Evolutionary conservation across 2,329 filamentous ascomycete species (phyloP), one percentile per base, ranked within the genome.

Genomic region (Fusarium xylarioides): DNA sequence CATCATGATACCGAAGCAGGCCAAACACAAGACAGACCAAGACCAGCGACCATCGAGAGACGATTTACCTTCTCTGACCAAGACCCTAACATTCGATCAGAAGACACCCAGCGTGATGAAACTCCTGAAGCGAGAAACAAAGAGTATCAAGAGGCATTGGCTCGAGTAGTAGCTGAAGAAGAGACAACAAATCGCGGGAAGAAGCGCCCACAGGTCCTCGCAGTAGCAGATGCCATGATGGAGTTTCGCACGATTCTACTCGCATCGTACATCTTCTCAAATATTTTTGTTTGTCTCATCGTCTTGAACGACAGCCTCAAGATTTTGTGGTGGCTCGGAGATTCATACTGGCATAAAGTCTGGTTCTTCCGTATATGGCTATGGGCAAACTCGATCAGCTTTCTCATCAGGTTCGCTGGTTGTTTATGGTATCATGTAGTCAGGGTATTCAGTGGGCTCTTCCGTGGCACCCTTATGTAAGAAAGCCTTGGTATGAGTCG

Each of bases 191-290:
- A 1, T 0, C 12, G 5, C 0, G 53, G 28, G 18, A 26, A 4
- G 19, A 32, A 35, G 1, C 16, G 28, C 0, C 46, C 60, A 2
- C 9, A 35, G 18, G 21, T 49, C 0, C 15, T 63, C 11, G 60
- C 38, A 2, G 30, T 23, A 11, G 44, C 42, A 14, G 60, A 66
- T 4, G 44, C 63, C 8, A n/a, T 66, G 26, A 44, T 66, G 32
- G 60, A 66, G 7, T 66, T 66, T 4, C 63, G 63, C n/a, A 66
- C 63, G 1, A 58, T 66, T 7, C 19, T 66, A 4, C 50, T 66
- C 1, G 63, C 60, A 0, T 50, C 50, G 3, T 66, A 66, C n/a
- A 58, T 65, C 0, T 66, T 66, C 30, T 66, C 60, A 7, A 66
- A 65, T 2, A 57, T 65, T 2, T 65, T 66, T 0, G 38, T 66